Percentiles rank a stretch among this genome's conserved stretches.
phyloP scores from a whole-genome alignment of 108 stramenopile genomes.

The Schizochytrium sp. region DNA sequence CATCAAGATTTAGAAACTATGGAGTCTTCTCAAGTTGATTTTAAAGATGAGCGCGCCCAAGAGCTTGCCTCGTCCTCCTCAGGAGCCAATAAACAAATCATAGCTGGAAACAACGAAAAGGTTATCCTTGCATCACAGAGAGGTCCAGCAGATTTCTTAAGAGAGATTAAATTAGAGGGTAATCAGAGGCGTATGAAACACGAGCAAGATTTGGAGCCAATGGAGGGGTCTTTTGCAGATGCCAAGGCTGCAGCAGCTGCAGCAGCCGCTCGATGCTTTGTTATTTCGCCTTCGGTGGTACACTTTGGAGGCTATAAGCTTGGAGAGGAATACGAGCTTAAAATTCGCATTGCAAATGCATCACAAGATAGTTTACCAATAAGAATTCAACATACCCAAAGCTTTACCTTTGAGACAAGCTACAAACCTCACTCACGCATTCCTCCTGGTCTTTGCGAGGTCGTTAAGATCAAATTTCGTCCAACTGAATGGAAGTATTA shows the following conservation, averaged over 20 bases:
- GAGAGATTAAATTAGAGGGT: too few relatives aligned
- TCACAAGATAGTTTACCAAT: constrained; percentile 64
- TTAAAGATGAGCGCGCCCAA: too few relatives aligned
- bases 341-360: constrained; percentile 63
- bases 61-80: too few relatives aligned
- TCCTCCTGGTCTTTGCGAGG: constrained; percentile 66
- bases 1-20: too few relatives aligned
- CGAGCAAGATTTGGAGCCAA: too few relatives aligned
- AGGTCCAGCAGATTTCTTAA: too few relatives aligned
- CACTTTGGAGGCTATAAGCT: constrained; percentile 70
- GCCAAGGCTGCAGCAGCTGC: neutral
- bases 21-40: too few relatives aligned
- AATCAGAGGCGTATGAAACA: too few relatives aligned
- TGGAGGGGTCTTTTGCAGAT: too few relatives aligned
- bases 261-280: neutral
- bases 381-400: constrained; percentile 63
- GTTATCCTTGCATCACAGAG: too few relatives aligned
- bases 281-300: constrained; percentile 42
- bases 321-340: constrained; percentile 65
- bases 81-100: too few relatives aligned
- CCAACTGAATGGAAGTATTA: constrained; percentile 70
- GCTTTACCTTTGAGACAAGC: constrained; percentile 65
- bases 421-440: constrained; percentile 63
- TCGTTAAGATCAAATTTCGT: constrained; percentile 66
- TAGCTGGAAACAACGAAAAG: too few relatives aligned